Percentiles rank a stretch among this genome's conserved stretches.
Evolutionary conservation across 805 yeast species (phyloP).

Genomic region (Scheffersomyces coipomensis): DNA sequence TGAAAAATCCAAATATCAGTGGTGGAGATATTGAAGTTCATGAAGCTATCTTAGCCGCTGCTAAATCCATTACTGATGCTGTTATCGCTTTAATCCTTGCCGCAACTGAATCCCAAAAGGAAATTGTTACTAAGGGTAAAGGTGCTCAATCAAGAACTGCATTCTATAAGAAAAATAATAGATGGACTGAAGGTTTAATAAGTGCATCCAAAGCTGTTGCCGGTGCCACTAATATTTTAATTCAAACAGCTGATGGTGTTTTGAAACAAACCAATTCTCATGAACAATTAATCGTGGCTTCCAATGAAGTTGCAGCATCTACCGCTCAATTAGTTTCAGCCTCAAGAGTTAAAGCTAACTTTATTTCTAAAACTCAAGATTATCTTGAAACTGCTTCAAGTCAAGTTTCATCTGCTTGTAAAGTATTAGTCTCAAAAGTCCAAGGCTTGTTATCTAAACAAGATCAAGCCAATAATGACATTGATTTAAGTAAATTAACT

Average conservation of each 20-base stretch:
- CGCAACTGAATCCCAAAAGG: conserved; percentile 78
- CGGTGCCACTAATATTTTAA: conserved; percentile 74
- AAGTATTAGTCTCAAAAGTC: conserved; percentile 66
- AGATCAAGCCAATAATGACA: conserved; percentile 29
- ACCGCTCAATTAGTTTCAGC: conserved; percentile 93
- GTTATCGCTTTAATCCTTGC: conserved; percentile 69
- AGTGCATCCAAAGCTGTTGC: conserved; percentile 90
- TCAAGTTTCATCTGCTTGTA: conserved; percentile 74
- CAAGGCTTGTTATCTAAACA: conserved; percentile 52
- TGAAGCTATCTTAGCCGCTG: conserved; percentile 74
- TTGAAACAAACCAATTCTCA: conserved; percentile 60
- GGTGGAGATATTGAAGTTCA: conserved; percentile 66
- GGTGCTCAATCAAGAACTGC: conserved; percentile 68
- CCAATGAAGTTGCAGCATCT: conserved; percentile 88
- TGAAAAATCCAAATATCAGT: conserved; percentile 52
- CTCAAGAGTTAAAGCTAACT: conserved; percentile 79
- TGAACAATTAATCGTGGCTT: conserved; percentile 85
- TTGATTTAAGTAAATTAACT: conserved; percentile 67
- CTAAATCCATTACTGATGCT: conserved; percentile 77
- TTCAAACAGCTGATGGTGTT: conserved; percentile 85
- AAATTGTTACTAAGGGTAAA: conserved; percentile 70
- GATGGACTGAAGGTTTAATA: conserved; percentile 92
- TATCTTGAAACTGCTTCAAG: conserved; percentile 66
- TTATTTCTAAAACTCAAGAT: conserved; percentile 75
- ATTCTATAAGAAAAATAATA: conserved; percentile 80